These are phyloP conservation scores for Hyphopichia buzzinii DNA, from an alignment of 1,139 yeast genomes.

Conservation along the genomic window DNA sequence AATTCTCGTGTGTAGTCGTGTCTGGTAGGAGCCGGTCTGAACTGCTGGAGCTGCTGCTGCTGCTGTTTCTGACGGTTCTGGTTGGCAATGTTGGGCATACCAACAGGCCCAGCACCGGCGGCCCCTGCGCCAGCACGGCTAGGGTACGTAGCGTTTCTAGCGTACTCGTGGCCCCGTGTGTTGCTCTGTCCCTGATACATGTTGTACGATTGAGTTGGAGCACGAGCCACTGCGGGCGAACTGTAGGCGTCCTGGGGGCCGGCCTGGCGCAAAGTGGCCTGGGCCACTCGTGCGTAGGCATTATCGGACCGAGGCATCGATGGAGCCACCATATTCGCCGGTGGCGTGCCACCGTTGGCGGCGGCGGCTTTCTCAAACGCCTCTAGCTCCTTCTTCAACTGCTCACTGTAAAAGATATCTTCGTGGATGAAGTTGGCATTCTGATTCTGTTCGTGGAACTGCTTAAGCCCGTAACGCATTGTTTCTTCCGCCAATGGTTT, in stretches of 20 bases:
- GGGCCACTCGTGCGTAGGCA: background rate
- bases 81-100: constrained; percentile 1
- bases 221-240: background rate
- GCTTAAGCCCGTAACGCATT: constrained; percentile 48
- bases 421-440: constrained; percentile 42
- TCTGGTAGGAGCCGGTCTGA: background rate
- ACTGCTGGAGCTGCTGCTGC: constrained; percentile 7
- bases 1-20: constrained; percentile 8
- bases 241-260: background rate
- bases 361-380: constrained; percentile 5
- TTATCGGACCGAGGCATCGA: background rate
- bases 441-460: constrained; percentile 43
- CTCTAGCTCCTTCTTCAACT: constrained; percentile 4
- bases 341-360: background rate
- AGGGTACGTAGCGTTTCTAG: background rate
- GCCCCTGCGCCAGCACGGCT: constrained; percentile 6
- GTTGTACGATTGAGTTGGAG: background rate
- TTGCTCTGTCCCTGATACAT: background rate
- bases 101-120: constrained; percentile 5
- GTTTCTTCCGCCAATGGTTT: constrained; percentile 50
- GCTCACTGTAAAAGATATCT: constrained; percentile 21
- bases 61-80: constrained; percentile 6
- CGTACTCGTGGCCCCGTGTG: background rate
- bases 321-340: background rate
- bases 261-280: constrained; percentile 5